A percentile compares a stretch with the other conserved stretches of the same genome.
These are phyloP conservation scores for Hexamita inflata DNA, from an alignment of 208 protist species.

Conservation along the genomic window DNA sequence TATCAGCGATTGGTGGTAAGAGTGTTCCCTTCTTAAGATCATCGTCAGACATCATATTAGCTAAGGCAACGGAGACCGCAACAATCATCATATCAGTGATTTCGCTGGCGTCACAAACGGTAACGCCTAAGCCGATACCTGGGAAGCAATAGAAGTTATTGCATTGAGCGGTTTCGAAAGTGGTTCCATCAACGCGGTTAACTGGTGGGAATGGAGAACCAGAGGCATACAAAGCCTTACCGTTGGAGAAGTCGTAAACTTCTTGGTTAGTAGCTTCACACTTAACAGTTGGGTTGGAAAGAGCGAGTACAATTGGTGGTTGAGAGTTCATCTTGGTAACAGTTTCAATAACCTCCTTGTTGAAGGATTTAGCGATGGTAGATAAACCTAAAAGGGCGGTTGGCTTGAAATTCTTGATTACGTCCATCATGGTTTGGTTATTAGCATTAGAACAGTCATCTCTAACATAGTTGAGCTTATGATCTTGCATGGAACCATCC, in stretches of 20 bases:
- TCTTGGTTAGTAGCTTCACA: conserved; percentile 40
- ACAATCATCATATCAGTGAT: conserved; percentile 46
- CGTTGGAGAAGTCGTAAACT: conserved; percentile 36
- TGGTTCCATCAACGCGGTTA: conserved; percentile 23
- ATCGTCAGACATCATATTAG: conserved; percentile 23
- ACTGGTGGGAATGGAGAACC: conserved; percentile 41
- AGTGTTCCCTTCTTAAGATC: conserved; percentile 32
- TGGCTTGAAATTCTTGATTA: conserved; percentile 39
- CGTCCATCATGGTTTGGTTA: conserved; percentile 25
- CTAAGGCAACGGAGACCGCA: conserved; percentile 28
- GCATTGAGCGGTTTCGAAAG: conserved; percentile 30
- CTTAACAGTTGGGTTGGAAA: conserved; percentile 50
- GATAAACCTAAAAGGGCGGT: conserved; percentile 42
- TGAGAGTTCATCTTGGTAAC: neutral
- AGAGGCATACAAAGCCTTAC: conserved; percentile 43
- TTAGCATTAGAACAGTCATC: neutral
- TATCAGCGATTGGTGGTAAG: conserved; percentile 25
- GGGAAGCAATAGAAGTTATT: conserved; percentile 55
- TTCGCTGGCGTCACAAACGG: conserved; percentile 31
- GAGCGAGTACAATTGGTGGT: conserved; percentile 39
- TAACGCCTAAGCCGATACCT: conserved; percentile 44
- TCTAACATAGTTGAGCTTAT: conserved; percentile 28
- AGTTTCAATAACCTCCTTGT: conserved; percentile 38
- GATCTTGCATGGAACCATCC: neutral
- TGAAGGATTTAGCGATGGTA: conserved; percentile 37